These are phyloP conservation scores for Lentinula boryana DNA, from an alignment of 768 basidiomycete species.

Conservation along the genomic window DNA sequence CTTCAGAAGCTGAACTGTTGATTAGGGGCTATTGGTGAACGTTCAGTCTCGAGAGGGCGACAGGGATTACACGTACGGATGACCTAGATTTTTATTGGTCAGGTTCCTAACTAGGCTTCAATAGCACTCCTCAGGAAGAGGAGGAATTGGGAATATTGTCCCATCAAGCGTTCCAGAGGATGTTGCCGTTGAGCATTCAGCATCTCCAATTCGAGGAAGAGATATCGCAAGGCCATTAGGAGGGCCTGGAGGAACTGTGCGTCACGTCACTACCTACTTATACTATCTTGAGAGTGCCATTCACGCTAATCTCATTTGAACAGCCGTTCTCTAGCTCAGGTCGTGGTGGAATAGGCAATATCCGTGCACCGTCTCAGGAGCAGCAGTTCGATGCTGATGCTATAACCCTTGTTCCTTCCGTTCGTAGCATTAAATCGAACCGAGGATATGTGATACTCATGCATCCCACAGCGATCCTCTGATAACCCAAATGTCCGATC, in stretches of 20 bases:
- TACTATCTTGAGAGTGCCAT: background rate
- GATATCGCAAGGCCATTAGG: background rate
- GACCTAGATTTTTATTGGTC: background rate
- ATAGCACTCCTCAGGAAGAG: conserved; percentile 2
- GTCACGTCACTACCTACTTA: background rate
- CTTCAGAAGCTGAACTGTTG: background rate
- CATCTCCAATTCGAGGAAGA: background rate
- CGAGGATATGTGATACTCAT: background rate
- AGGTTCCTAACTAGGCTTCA: background rate
- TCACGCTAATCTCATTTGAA: too few species aligned
- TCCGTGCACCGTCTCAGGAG: background rate
- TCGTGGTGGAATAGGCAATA: conserved; percentile 1
- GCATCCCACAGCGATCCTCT: background rate
- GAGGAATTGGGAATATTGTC: background rate
- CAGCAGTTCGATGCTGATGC: background rate
- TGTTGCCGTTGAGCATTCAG: background rate
- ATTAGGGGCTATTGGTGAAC: background rate
- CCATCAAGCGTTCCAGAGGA: background rate
- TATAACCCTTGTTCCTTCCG: background rate
- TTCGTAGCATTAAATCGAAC: background rate
- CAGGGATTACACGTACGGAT: background rate
- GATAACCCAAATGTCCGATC: background rate
- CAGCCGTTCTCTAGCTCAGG: background rate
- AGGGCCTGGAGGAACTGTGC: background rate
- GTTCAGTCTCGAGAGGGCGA: conserved; percentile 1